Base-by-base conservation (phyloP, 257 asterid species). In the Apocynum venetum region DNA sequence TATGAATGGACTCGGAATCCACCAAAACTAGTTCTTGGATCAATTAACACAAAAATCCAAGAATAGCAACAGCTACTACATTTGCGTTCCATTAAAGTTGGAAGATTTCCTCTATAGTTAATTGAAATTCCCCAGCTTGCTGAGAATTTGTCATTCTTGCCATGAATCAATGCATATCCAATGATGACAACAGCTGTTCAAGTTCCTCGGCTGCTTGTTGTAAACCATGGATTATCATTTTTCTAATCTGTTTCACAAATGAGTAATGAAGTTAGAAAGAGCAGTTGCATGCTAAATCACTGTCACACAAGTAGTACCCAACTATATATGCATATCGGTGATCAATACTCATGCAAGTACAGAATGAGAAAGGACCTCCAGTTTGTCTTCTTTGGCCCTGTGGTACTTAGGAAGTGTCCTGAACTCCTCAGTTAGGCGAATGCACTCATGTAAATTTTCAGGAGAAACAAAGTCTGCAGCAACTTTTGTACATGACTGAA, bases 401-500 rank as follows among this genome's bases (percentile, higher is more conserved):
- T 95, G 98, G 77, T 81, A 81, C 75, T 71, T 93, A 25, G 98
- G 98, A 63, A 95, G 97, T 82, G 75, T 88, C 85, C 98, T 86
- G 77, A 92, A 93, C 85, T 91, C 98, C 79, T 84, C 96, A 1
- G 97, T 87, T 51, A 95, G 88, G 55, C 85, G 88, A 67, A 93
- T 82, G 86, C 97, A 95, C 81, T 95, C 98, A 0, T 80, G 83
- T 52, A 95, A 67, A 80, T 90, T 95, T 87, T 95, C 98, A 0
- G 98, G 98, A 77, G 98, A 91, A 70, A 95, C 97, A 12, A 95
- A 95, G 92, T 95, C 99, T 0, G 70, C 92, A 1, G 99, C 99
- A 44, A 95, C 97, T 85, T 95, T 95, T 13, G 99, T 92, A 78
- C 99, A 95, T 0, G 99, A 93, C 99, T 95, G 95, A 41, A n/a